Base-by-base conservation (phyloP, 495 filamentous ascomycete species). In the Lentithecium fluviatile region DNA sequence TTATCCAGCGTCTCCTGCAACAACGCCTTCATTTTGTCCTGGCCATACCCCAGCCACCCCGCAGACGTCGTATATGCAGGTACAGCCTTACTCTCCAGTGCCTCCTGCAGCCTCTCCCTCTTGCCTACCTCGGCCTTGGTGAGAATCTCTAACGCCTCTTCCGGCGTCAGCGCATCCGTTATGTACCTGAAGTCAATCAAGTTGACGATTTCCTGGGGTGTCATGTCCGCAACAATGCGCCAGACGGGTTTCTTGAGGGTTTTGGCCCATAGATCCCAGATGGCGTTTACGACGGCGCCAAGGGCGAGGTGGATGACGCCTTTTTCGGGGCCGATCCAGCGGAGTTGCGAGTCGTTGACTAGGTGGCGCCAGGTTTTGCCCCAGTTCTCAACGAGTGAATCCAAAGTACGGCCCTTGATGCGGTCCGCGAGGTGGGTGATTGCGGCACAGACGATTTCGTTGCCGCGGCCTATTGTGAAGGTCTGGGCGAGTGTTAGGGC, bases 221-320 rank as follows among this genome's bases (percentile, higher is more conserved):
- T 85, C 88, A 96, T 95, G 47, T 95, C 91, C 0, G 87, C 87
- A 7, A 96, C 86, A 61, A 96, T 86, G 23, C 85, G 80, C 92
- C 92, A 97, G 2, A 97, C 88, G 11, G 92, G 92, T 75, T 95
- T 96, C 36, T 81, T 77, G 15, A 91, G 82, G 11, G 80, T 79
- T 73, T 96, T 96, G 40, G 90, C 90, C 91, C 92, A 95, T 15
- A 97, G 83, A 75, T 97, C 92, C 92, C 92, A 97, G 61, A 95
- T 76, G 0, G 91, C 92, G 71, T 97, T 97, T 54, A 97, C 87
- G 21, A 96, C 87, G 34, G 91, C 89, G 25, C 89, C 91, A 0
- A 95, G 85, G 2, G 92, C 92, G 0, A 97, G 84, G 74, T 97
- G 92, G 62, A 93, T 94, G 15, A 96, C 92, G 50, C 92, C 92